phyloP scores from a whole-genome alignment of 495 filamentous ascomycete genomes.

The Tuber melanosporum region DNA sequence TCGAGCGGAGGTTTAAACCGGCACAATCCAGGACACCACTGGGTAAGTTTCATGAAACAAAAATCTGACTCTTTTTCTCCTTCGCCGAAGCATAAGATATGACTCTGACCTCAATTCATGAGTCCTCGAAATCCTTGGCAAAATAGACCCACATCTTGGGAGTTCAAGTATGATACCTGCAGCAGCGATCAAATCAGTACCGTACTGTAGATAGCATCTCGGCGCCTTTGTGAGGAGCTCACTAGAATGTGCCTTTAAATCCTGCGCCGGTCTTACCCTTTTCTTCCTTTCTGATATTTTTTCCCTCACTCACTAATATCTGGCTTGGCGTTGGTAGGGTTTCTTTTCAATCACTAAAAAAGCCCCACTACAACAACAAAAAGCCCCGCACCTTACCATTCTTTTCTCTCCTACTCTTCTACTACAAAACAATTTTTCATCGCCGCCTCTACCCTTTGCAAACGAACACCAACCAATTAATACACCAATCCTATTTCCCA shows the following conservation, averaged over 20 bases:
- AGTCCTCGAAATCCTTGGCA: not conserved
- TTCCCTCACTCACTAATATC: not conserved
- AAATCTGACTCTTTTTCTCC: not conserved
- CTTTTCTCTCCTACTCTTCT: not conserved
- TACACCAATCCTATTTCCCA: not conserved
- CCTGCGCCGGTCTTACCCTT: not conserved
- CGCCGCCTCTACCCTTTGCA: not conserved
- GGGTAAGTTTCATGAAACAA: not conserved
- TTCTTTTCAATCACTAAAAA: not conserved
- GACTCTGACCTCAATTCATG: not conserved
- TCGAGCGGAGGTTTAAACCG: not conserved
- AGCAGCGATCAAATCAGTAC: not conserved
- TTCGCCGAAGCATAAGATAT: not conserved
- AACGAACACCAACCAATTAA: constrained; percentile 12
- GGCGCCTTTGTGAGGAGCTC: not conserved
- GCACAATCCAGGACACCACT: not conserved
- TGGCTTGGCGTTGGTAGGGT: not conserved
- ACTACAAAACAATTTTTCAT: not conserved
- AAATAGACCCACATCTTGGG: not conserved
- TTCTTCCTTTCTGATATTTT: not conserved
- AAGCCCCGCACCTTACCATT: not conserved
- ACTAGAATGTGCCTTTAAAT: not conserved
- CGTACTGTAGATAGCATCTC: not conserved
- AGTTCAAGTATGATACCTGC: not conserved
- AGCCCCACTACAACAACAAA: not conserved